phyloP scores from a whole-genome alignment of 1,139 yeast genomes.

The Pichia sp. region DNA sequence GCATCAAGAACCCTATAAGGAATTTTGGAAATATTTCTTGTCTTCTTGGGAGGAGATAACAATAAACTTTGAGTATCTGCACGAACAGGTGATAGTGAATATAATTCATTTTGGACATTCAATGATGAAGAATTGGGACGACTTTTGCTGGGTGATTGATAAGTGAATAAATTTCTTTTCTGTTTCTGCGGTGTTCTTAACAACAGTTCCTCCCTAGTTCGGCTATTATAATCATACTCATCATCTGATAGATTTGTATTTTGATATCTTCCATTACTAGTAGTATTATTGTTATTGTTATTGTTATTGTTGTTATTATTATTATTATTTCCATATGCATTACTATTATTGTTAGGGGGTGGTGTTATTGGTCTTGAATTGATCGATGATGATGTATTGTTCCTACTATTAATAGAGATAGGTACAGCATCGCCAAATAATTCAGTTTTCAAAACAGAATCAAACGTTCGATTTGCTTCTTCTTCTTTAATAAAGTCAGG shows the following conservation, averaged over 20 bases:
- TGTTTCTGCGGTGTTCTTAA: conserved; percentile 45
- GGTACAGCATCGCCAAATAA: conserved; percentile 71
- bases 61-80: conserved; percentile 78
- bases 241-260: conserved; percentile 15
- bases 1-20: conserved; percentile 96
- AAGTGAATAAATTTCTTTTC: conserved; percentile 59
- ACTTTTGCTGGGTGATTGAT: conserved; percentile 60
- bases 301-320: conserved; percentile 10
- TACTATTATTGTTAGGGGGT: conserved; percentile 19
- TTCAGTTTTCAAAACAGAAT: conserved; percentile 81
- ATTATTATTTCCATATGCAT: conserved; percentile 7
- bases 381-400: conserved; percentile 16
- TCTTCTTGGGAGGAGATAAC: conserved; percentile 74
- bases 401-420: conserved; percentile 13
- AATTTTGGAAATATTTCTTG: conserved; percentile 72
- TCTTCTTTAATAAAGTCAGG: conserved; percentile 63
- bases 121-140: conserved; percentile 53
- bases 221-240: conserved; percentile 20
- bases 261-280: conserved; percentile 3
- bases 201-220: conserved; percentile 16
- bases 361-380: conserved; percentile 24
- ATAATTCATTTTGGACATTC: conserved; percentile 65
- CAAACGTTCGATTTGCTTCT: conserved; percentile 83
- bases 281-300: conserved; percentile 15
- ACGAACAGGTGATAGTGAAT: conserved; percentile 81